Conservation (phyloP, 495 filamentous ascomycete genomes). For the Aeminium ludgeri region DNA sequence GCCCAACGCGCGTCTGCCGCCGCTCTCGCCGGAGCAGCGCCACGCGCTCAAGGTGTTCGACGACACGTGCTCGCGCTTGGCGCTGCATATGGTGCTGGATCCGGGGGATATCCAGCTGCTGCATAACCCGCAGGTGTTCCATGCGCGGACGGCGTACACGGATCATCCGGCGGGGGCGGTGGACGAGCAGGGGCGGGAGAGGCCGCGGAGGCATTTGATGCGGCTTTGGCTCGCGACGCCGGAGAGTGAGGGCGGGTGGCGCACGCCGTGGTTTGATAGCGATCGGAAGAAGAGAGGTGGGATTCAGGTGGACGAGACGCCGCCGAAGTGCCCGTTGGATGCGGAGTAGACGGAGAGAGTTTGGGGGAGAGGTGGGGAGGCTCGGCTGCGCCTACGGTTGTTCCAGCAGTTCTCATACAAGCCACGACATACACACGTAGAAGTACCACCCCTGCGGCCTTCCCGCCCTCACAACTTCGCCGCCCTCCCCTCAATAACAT, state of each 20-base stretch:
- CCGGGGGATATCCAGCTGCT: conserved; percentile 27
- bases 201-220: conserved; percentile 40
- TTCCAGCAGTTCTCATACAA: too few species aligned
- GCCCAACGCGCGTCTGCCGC: conserved; percentile 17
- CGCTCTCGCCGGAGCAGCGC: conserved; percentile 19
- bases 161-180: conserved; percentile 20
- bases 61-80: conserved; percentile 20
- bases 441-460: too few species aligned
- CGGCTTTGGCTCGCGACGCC: conserved; percentile 69
- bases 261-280: conserved; percentile 60
- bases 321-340: conserved; percentile 51
- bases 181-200: conserved; percentile 11
- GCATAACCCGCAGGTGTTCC: conserved; percentile 23
- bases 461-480: conserved; percentile 27
- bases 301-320: conserved; percentile 66
- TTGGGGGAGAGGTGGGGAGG: too few species aligned
- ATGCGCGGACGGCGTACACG: conserved; percentile 26
- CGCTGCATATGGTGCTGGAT: conserved; percentile 28
- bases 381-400: too few species aligned
- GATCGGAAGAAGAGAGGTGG: conserved; percentile 72
- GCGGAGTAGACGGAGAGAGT: conserved; percentile 39
- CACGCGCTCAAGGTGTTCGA: conserved; percentile 20
- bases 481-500: conserved; percentile 37
- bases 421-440: too few species aligned
- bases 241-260: conserved; percentile 69